Conservation (phyloP, 495 filamentous ascomycete genomes). For the Annulohypoxylon nitens region DNA sequence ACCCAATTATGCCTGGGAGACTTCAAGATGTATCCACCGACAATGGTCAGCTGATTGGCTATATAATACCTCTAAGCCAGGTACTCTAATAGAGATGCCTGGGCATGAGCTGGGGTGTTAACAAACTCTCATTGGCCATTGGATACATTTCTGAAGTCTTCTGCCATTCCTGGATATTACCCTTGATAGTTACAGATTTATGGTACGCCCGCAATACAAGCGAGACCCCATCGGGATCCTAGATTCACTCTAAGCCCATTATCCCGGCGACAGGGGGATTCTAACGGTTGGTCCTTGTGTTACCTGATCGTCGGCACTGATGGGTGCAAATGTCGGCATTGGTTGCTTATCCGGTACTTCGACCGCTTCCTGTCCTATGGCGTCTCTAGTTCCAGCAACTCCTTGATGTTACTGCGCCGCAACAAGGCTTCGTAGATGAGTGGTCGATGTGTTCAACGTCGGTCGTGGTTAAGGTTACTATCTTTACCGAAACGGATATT, state of each 20-base stretch:
- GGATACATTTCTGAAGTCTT: background rate
- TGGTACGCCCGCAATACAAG: background rate
- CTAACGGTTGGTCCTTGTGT: background rate
- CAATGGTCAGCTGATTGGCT: background rate
- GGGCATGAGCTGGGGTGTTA: background rate
- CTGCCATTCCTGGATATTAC: background rate
- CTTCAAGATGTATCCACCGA: background rate
- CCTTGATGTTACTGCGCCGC: slow-evolving; percentile 3
- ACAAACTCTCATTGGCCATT: background rate
- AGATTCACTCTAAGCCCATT: background rate
- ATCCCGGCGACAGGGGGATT: background rate
- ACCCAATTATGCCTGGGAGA: background rate
- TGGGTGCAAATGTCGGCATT: slow-evolving; percentile 1
- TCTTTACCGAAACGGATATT: background rate
- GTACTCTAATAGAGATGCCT: background rate
- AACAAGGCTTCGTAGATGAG: slow-evolving; percentile 6
- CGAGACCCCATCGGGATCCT: background rate
- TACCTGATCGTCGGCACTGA: slow-evolving; percentile 2
- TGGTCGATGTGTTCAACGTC: background rate
- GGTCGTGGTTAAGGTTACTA: background rate
- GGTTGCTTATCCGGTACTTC: slow-evolving; percentile 9
- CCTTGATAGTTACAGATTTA: background rate
- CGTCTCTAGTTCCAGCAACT: slow-evolving; percentile 1
- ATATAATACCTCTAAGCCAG: background rate
- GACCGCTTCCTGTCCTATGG: background rate